phyloP scores from a whole-genome alignment of 2,329 filamentous ascomycete genomes.

The Apiospora malaysiana region DNA sequence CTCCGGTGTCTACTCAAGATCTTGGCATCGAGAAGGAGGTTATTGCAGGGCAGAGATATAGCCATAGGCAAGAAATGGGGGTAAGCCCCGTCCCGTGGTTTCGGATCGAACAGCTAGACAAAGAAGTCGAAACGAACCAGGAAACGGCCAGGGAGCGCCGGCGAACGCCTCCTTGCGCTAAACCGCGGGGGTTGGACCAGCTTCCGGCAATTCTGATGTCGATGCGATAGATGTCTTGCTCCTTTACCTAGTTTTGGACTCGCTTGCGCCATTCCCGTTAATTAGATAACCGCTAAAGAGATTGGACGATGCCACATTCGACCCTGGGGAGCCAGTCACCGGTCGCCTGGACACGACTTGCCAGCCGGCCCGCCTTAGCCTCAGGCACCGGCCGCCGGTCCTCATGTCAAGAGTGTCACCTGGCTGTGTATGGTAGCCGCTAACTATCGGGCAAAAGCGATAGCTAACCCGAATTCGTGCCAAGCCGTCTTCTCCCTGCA shows the following conservation, averaged over 20 bases:
- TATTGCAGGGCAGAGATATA: background rate
- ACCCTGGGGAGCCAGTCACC: background rate
- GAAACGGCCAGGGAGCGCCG: background rate
- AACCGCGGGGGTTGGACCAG: background rate
- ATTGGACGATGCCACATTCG: background rate
- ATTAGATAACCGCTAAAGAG: background rate
- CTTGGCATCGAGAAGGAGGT: background rate
- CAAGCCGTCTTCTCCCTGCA: background rate
- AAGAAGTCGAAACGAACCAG: background rate
- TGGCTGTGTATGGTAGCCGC: background rate
- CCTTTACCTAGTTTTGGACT: background rate
- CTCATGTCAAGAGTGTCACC: conserved; percentile 1
- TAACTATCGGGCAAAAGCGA: background rate
- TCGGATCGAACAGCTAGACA: background rate
- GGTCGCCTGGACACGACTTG: too few relatives aligned
- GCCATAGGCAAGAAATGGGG: background rate
- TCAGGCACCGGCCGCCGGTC: background rate
- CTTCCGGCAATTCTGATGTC: background rate
- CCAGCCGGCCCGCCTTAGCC: background rate
- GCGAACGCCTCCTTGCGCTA: background rate
- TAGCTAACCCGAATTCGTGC: background rate
- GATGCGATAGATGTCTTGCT: background rate
- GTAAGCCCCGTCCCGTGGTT: background rate
- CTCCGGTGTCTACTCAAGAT: background rate
- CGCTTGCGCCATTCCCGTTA: background rate